These are phyloP conservation scores for Schizophyllum amplum DNA, from an alignment of 1,284 basidiomycete species.

Conservation along the genomic window DNA sequence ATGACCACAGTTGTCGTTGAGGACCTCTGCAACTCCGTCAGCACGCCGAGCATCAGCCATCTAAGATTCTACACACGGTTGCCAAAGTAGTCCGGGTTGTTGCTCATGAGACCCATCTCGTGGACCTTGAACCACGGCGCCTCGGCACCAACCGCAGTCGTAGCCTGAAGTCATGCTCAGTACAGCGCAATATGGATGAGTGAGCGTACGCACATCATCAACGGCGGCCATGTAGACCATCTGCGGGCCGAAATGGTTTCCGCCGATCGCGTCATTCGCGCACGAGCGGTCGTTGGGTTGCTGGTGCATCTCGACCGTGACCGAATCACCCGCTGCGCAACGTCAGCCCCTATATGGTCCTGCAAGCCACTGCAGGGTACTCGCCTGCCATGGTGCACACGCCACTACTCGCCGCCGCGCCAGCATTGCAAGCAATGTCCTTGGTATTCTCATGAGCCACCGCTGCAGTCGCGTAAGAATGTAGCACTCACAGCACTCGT, in stretches of 20 bases:
- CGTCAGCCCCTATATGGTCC: background rate
- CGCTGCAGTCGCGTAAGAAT: background rate
- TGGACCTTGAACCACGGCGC: slow-evolving; percentile 42
- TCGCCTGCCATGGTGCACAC: slow-evolving; percentile 34
- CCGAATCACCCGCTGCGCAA: slow-evolving; percentile 32
- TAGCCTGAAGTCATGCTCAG: background rate
- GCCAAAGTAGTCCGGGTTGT: slow-evolving; percentile 33
- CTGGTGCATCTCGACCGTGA: slow-evolving; percentile 49
- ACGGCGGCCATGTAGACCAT: background rate
- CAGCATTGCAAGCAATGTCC: slow-evolving; percentile 43
- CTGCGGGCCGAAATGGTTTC: slow-evolving; percentile 38
- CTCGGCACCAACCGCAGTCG: background rate
- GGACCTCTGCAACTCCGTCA: background rate
- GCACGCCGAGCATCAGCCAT: background rate
- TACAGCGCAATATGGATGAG: background rate
- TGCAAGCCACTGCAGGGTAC: slow-evolving; percentile 11
- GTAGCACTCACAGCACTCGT: slow-evolving; percentile 24
- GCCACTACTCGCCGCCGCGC: slow-evolving; percentile 22
- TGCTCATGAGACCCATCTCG: slow-evolving; percentile 32
- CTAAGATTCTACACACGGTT: slow-evolving; percentile 25
- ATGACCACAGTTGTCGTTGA: slow-evolving; percentile 37
- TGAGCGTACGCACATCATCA: background rate
- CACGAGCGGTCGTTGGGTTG: slow-evolving; percentile 40
- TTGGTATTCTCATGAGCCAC: slow-evolving; percentile 10
- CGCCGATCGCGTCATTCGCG: slow-evolving; percentile 38